Conservation (phyloP, 352 stramenopile genomes). For the Hyaloperonospora arabidopsidis region DNA sequence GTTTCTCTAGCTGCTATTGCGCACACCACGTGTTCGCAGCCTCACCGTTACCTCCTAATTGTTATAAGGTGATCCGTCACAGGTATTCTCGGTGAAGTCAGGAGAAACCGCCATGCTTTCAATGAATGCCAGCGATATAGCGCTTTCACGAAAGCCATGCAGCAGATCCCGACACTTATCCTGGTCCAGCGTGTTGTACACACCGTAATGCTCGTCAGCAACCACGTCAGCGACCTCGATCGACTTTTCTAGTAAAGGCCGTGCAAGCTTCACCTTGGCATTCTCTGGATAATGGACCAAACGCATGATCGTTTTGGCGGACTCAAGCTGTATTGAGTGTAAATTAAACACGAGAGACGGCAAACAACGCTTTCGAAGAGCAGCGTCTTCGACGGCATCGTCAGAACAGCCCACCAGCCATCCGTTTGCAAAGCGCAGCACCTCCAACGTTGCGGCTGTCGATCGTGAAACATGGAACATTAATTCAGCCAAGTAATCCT, state of each 20-base stretch:
- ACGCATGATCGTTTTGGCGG: slow-evolving; percentile 58
- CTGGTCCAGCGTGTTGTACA: slow-evolving; percentile 49
- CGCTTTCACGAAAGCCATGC: slow-evolving; percentile 57
- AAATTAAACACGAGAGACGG: slow-evolving; percentile 63
- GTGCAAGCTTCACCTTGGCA: slow-evolving; percentile 48
- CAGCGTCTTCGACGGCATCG: slow-evolving; percentile 35
- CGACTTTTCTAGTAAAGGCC: slow-evolving; percentile 59
- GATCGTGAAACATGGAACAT: slow-evolving; percentile 69
- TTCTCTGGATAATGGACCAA: slow-evolving; percentile 55
- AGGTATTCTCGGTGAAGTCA: slow-evolving; percentile 24
- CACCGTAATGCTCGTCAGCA: slow-evolving; percentile 65
- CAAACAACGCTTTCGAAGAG: slow-evolving; percentile 48
- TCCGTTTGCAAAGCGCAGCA: slow-evolving; percentile 72
- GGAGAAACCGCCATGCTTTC: slow-evolving; percentile 29
- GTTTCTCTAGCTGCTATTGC: slow-evolving; percentile 18
- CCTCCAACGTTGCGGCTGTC: slow-evolving; percentile 44
- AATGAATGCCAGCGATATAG: slow-evolving; percentile 51
- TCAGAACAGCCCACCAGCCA: slow-evolving; percentile 57
- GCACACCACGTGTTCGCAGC: slow-evolving; percentile 8
- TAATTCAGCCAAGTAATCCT: slow-evolving; percentile 60
- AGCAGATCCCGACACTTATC: slow-evolving; percentile 65
- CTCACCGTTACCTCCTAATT: slow-evolving; percentile 21
- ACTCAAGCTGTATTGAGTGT: slow-evolving; percentile 74
- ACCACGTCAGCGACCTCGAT: slow-evolving; percentile 72
- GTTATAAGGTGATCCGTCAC: slow-evolving; percentile 15